Evolutionary conservation across 331 rosid genomes (phyloP), one percentile per base, ranked within the genome.

Genomic region (Spiraea crenata): DNA sequence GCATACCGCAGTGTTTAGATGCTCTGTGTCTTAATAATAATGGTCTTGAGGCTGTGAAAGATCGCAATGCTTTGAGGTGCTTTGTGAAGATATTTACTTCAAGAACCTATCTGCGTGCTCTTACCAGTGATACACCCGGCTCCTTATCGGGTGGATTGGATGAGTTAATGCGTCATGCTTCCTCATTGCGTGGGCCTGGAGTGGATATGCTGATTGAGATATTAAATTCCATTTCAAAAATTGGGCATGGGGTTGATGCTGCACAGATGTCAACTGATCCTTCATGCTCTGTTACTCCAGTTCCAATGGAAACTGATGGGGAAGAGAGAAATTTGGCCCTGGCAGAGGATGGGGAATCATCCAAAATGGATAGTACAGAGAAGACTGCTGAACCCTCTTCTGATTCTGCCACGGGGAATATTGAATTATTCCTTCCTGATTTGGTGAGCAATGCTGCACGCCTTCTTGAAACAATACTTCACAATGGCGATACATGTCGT

Each of bases 1-100:
- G 99, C 85, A 89, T 95, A 44, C 98, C 99, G 44, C 98, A 91
- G 79, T 91, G 99, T 78, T 77, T 91, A 73, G 99, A 91, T 84
- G 99, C 99, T 68, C 81, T 95, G 56, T 91, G 99, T 76, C 76
- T 95, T 37, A 95, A 89, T 75, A 86, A 83, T 80, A 89, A 83
- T 76, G 93, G 96, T 55, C 92, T 95, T 61, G 93, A 91, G 86
- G 92, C 92, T 42, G 96, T 95, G 60, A 89, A 83, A 76, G 99
- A 91, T 74, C 81, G 82, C 66, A 88, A 88, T 77, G 96, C 99
- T 67, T 79, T 95, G 82, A 83, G 87, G 85, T 95, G 98, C 84
- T 91, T 91, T 86, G 96, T 95, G 74, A 89, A 86, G 76, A 89
- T 95, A 74, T 95, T 91, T 71, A 95, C 99, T 75, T 91, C 96